A percentile compares a stretch with the other conserved stretches of the same genome.
These are phyloP conservation scores for Cryphonectria carpinicola DNA, from an alignment of 2,329 filamentous ascomycete genomes.

Conservation along the genomic window DNA sequence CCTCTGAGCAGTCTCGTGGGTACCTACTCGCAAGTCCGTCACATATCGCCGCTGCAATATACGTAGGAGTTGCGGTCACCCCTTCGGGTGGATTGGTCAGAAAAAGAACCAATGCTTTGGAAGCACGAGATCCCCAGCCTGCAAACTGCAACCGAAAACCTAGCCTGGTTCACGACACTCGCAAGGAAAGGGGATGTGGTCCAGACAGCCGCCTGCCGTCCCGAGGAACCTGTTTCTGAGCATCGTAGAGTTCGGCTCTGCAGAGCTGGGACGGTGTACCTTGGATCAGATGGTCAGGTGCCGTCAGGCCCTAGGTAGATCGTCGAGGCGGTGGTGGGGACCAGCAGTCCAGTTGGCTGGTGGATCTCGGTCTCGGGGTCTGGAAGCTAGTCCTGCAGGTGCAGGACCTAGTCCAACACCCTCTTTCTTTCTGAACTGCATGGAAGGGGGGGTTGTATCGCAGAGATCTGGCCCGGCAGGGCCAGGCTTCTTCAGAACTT, in stretches of 20 bases:
- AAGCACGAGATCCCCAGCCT: constrained; percentile 4
- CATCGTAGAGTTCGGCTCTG: not conserved
- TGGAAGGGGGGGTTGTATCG: constrained; percentile 1
- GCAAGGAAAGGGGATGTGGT: not conserved
- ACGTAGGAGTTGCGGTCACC: constrained; percentile 21
- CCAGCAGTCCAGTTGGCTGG: not conserved
- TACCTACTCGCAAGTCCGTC: not conserved
- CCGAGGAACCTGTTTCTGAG: not conserved
- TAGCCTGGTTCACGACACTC: not conserved
- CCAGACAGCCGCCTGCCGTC: constrained; percentile 8
- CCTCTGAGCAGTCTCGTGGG: not conserved
- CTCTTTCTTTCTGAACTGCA: constrained; percentile 1
- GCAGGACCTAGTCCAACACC: constrained; percentile 3
- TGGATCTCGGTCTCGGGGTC: not conserved
- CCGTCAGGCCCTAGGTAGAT: not conserved
- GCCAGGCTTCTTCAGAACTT: not conserved
- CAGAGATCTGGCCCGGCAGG: not conserved
- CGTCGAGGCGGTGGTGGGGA: not conserved
- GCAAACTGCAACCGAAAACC: not conserved
- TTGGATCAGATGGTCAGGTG: constrained; percentile 9
- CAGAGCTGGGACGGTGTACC: constrained; percentile 5
- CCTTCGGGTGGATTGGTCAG: not conserved
- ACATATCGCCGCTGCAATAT: not conserved
- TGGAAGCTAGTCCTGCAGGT: not conserved
- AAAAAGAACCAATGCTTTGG: not conserved